Evolutionary conservation across 805 yeast genomes (phyloP).

Genomic region (Saccharomycopsis fibuligera): DNA sequence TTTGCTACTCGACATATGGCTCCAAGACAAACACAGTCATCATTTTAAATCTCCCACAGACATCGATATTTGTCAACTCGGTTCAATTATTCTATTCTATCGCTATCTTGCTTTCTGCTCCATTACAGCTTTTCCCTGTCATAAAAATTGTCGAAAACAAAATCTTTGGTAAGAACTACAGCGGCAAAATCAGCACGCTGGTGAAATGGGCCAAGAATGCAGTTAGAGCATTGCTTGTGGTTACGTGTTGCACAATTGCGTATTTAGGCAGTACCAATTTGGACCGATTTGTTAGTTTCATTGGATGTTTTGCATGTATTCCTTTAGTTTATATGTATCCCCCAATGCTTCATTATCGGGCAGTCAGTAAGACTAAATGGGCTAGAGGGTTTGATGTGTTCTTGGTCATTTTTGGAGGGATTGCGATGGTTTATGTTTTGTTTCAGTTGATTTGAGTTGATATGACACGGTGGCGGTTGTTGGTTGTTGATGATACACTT

Average conservation of each 20-base stretch:
- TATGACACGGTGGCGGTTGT: no score
- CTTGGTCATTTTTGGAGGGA: conserved; percentile 49
- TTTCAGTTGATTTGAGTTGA: conserved; percentile 44
- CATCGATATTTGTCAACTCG: conserved; percentile 49
- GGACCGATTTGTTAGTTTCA: conserved; percentile 70
- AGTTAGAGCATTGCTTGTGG: conserved; percentile 48
- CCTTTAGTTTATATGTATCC: conserved; percentile 85
- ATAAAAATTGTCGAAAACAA: conserved; percentile 64
- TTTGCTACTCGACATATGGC: conserved; percentile 72
- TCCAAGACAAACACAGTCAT: conserved; percentile 58
- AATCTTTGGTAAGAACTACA: conserved; percentile 38
- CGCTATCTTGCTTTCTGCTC: conserved; percentile 73
- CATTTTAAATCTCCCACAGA: conserved; percentile 65
- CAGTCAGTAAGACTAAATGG: conserved; percentile 36
- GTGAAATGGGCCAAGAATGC: conserved; percentile 65
- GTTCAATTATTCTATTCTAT: conserved; percentile 68
- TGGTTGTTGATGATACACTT: no score
- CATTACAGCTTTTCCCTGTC: conserved; percentile 77
- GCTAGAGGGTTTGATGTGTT: conserved; percentile 41
- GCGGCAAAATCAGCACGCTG: conserved; percentile 46
- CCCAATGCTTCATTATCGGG: conserved; percentile 62
- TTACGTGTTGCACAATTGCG: conserved; percentile 50
- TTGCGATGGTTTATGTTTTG: conserved; percentile 63
- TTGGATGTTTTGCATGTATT: conserved; percentile 80
- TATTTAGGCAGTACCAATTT: conserved; percentile 61